Evolutionary conservation across 768 basidiomycete species (phyloP).

Genomic region (Mycena olivaceomarginata): DNA sequence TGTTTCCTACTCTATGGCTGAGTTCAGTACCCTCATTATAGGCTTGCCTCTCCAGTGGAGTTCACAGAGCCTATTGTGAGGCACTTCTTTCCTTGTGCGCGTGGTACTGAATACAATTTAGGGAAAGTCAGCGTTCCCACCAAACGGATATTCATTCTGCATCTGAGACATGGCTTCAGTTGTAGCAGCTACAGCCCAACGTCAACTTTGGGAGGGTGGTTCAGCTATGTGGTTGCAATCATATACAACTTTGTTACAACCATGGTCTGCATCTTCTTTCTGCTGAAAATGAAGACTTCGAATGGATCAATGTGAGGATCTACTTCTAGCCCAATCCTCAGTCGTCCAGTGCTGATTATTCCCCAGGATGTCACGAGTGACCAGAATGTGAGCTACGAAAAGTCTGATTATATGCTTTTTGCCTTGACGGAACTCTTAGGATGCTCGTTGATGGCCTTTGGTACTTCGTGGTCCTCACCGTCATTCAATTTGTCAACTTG

Average conservation of each 20-base stretch:
- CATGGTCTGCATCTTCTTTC: constrained; percentile 68
- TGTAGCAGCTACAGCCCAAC: constrained; percentile 66
- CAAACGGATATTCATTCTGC: neutral
- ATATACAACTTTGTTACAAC: constrained; percentile 74
- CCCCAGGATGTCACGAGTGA: constrained; percentile 40
- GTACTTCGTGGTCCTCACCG: constrained; percentile 75
- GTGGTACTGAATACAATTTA: constrained; percentile 39
- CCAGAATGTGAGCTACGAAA: constrained; percentile 28
- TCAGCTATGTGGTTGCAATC: constrained; percentile 76
- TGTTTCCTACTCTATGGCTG: constrained; percentile 50
- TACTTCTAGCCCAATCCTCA: constrained; percentile 14
- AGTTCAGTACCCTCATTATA: neutral
- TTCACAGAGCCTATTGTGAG: constrained; percentile 40
- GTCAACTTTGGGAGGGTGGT: constrained; percentile 66
- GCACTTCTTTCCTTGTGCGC: neutral
- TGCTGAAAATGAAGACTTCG: constrained; percentile 67
- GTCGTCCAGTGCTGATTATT: constrained; percentile 16
- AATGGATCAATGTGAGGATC: constrained; percentile 63
- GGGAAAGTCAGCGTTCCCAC: constrained; percentile 57
- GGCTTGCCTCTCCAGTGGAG: constrained; percentile 47
- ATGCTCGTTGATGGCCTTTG: constrained; percentile 82
- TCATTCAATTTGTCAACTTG: constrained; percentile 71
- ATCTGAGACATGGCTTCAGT: constrained; percentile 54
- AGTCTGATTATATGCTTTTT: neutral
- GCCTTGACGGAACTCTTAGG: constrained; percentile 55